Percentiles rank a stretch among this genome's conserved stretches.
These are phyloP conservation scores for Intubia oerlemansii DNA, from an alignment of 2,329 filamentous ascomycete genomes.

Conservation along the genomic window DNA sequence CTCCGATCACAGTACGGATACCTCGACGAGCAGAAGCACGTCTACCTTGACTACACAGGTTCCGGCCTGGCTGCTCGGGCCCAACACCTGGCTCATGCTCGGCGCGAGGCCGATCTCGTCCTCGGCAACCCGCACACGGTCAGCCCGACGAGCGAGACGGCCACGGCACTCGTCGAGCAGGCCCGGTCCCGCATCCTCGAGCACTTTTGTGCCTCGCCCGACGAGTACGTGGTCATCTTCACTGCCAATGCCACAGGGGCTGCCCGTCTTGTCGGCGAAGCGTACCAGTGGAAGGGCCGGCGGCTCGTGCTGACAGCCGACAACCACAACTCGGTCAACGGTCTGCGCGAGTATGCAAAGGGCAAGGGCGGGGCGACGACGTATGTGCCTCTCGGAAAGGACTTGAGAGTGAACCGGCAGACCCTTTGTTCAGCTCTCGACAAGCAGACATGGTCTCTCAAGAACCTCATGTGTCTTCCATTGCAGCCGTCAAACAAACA, in stretches of 20 bases:
- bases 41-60: constrained; percentile 21
- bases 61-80: constrained; percentile 14
- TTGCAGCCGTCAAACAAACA: too few species aligned
- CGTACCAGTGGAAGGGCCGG: constrained; percentile 14
- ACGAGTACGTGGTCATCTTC: constrained; percentile 20
- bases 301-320: constrained; percentile 17
- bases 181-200: constrained; percentile 13
- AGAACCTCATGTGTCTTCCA: too few species aligned
- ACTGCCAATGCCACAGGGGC: constrained; percentile 19
- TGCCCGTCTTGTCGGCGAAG: constrained; percentile 17
- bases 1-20: constrained; percentile 18
- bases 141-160: constrained; percentile 16
- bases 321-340: constrained; percentile 22
- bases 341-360: constrained; percentile 16
- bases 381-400: constrained; percentile 12
- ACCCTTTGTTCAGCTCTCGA: too few species aligned
- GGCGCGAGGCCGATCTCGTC: constrained; percentile 11
- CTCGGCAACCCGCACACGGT: constrained; percentile 20
- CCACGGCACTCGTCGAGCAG: constrained; percentile 14
- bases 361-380: constrained; percentile 9
- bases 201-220: constrained; percentile 14
- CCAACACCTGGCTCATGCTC: constrained; percentile 14
- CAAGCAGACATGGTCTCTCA: too few species aligned
- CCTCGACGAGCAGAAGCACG: constrained; percentile 16
- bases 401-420: constrained; percentile 12